Conservation (phyloP, 2,329 filamentous ascomycete species). For the Polytolypa hystricis region DNA sequence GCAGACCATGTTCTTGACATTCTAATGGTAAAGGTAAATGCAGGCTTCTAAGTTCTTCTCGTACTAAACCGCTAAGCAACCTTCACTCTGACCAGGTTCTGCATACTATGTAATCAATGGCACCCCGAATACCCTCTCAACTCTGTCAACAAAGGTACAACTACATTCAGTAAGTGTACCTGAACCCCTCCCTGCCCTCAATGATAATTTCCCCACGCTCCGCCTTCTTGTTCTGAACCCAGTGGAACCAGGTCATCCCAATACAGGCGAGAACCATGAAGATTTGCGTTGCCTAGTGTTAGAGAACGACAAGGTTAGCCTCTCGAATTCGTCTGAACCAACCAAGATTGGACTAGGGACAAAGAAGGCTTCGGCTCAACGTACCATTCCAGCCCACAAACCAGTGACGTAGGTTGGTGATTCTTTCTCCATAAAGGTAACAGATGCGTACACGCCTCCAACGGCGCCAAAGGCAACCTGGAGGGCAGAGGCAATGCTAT, state of each 20-base stretch:
- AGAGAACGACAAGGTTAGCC: background rate
- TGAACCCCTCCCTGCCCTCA: conserved; percentile 24
- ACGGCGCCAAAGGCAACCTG: conserved; percentile 12
- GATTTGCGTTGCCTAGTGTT: conserved; percentile 9
- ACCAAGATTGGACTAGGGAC: conserved; percentile 2
- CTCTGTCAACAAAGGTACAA: too few species aligned
- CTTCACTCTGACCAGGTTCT: too few species aligned
- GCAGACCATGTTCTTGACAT: too few species aligned
- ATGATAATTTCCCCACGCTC: conserved; percentile 24
- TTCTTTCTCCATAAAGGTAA: conserved; percentile 15
- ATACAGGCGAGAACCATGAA: conserved; percentile 17
- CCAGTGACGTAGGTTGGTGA: conserved; percentile 15
- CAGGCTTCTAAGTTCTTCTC: too few species aligned
- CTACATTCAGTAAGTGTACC: conserved; percentile 17
- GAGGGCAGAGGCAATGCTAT: conserved; percentile 11
- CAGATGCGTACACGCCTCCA: conserved; percentile 16
- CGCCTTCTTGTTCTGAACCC: conserved; percentile 21
- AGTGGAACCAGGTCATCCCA: conserved; percentile 20
- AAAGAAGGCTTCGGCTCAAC: background rate
- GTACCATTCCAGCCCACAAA: conserved; percentile 12
- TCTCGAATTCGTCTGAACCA: background rate
- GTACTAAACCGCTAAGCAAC: too few species aligned
- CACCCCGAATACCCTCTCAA: too few species aligned
- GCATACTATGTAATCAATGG: too few species aligned
- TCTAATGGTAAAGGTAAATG: too few species aligned